Evolutionary conservation across 164 flowering plant genomes (phyloP).

Genomic region (Vitis cinerea): DNA sequence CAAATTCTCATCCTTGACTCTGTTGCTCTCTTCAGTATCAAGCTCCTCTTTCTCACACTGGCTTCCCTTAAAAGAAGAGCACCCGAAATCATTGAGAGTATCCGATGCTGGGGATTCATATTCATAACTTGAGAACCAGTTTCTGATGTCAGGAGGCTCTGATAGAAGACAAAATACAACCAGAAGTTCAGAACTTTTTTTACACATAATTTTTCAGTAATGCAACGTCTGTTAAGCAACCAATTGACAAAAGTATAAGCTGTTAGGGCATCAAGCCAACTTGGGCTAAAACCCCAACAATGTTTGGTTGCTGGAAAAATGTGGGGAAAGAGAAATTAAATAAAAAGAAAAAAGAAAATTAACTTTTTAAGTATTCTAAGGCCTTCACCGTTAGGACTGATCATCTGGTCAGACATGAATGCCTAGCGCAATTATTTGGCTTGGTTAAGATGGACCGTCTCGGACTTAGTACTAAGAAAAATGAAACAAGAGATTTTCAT

Average conservation of each 20-base stretch:
- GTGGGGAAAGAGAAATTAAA: background rate
- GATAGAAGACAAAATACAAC: conserved; percentile 5
- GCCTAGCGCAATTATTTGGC: no score
- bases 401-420: background rate
- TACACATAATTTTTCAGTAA: no score
- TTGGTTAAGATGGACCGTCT: no score
- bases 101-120: conserved; percentile 46
- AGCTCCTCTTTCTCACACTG: conserved; percentile 8
- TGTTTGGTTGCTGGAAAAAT: background rate
- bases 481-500: no score
- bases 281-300: background rate
- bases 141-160: conserved; percentile 62
- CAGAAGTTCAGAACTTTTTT: no score
- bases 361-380: background rate
- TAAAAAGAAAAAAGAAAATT: background rate
- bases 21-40: conserved; percentile 6
- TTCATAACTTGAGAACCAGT: conserved; percentile 61
- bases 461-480: no score
- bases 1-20: conserved; percentile 5
- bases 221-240: no score
- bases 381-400: background rate
- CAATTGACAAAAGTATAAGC: no score
- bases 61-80: conserved; percentile 4
- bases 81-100: conserved; percentile 10
- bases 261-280: background rate